Evolutionary conservation across 2,329 filamentous ascomycete genomes (phyloP).

Genomic region (Epichloe amarillans): DNA sequence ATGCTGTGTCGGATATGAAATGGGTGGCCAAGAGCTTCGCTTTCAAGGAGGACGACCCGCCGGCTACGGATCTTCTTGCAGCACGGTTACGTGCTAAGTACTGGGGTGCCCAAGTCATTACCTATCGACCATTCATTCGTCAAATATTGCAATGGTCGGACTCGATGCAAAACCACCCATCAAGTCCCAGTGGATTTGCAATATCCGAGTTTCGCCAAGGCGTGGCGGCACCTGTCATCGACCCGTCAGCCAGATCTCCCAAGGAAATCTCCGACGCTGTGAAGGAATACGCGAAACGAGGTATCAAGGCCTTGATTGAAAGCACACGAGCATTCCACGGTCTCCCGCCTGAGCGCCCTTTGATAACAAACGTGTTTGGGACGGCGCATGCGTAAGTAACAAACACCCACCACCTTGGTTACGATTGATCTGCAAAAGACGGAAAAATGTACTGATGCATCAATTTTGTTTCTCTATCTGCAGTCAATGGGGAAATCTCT

Average conservation of each 20-base stretch:
- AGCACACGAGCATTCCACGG: constrained; percentile 74
- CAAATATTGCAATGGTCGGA: constrained; percentile 39
- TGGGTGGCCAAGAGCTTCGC: constrained; percentile 37
- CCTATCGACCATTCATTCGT: constrained; percentile 63
- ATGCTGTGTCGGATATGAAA: constrained; percentile 26
- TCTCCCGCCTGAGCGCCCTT: constrained; percentile 50
- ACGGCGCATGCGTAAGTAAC: constrained; percentile 83
- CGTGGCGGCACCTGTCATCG: constrained; percentile 24
- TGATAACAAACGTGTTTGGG: constrained; percentile 93
- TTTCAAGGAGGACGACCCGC: constrained; percentile 55
- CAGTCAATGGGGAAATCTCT: constrained; percentile 92
- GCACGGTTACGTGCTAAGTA: constrained; percentile 86
- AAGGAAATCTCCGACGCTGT: constrained; percentile 31
- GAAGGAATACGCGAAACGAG: constrained; percentile 43
- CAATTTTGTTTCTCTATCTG: too few species aligned
- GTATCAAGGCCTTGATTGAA: constrained; percentile 62
- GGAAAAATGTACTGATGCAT: background rate
- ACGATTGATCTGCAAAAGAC: background rate
- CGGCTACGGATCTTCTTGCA: constrained; percentile 62
- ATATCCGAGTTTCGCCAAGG: constrained; percentile 23
- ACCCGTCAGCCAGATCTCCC: constrained; percentile 22
- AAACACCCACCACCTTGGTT: background rate
- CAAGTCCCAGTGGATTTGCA: constrained; percentile 19
- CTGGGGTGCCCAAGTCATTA: constrained; percentile 83
- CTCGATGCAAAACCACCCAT: constrained; percentile 21